Conservation (phyloP, 2,329 filamentous ascomycete species). For the Trichoderma aggressivum region DNA sequence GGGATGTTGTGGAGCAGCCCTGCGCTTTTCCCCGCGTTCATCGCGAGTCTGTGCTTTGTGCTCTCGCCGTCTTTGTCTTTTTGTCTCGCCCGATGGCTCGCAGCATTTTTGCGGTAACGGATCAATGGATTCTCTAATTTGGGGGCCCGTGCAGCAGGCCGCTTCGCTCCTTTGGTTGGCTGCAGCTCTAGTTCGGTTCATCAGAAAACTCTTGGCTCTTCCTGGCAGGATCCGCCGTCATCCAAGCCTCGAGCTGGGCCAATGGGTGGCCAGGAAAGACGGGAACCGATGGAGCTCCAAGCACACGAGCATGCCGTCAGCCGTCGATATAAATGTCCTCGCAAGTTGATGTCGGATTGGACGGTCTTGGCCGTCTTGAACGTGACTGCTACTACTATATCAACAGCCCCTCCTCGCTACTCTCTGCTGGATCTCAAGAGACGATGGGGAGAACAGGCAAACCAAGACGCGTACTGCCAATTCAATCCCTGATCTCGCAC, state of each 20-base stretch:
- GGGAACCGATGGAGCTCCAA: background rate
- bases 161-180: slow-evolving; percentile 11
- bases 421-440: background rate
- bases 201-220: background rate
- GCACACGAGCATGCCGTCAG: background rate
- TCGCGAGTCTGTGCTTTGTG: background rate
- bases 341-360: background rate
- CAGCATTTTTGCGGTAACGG: background rate
- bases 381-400: background rate
- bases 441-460: background rate
- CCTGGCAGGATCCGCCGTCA: background rate
- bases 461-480: background rate
- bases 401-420: background rate
- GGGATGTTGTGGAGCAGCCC: slow-evolving; percentile 1
- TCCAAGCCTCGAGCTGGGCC: background rate
- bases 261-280: background rate
- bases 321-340: background rate
- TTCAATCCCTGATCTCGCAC: background rate
- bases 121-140: slow-evolving; percentile 6
- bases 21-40: slow-evolving; percentile 5
- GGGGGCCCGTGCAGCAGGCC: background rate
- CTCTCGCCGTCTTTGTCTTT: background rate
- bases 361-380: background rate
- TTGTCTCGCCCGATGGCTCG: background rate
- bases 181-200: slow-evolving; percentile 2